phyloP scores from a whole-genome alignment of 176 grass and related monocot species.

The Raddia distichophylla region DNA sequence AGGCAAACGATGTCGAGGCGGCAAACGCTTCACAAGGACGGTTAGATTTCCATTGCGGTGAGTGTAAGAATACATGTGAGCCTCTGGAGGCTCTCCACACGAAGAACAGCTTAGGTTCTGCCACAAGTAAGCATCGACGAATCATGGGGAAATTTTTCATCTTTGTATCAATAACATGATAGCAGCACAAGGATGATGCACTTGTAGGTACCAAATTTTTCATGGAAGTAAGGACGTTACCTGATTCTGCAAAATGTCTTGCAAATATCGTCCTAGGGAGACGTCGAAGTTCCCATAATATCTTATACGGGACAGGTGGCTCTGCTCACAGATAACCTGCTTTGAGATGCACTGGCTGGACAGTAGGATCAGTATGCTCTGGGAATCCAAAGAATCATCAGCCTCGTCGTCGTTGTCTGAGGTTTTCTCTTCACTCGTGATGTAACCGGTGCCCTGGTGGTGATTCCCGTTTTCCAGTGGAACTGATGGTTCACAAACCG shows the following conservation, averaged over 20 bases:
- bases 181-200: neutral
- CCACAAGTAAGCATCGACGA: conserved; percentile 33
- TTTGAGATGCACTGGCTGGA: conserved; percentile 81
- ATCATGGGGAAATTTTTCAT: neutral
- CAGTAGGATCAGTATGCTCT: conserved; percentile 81
- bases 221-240: conserved; percentile 44
- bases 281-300: conserved; percentile 87
- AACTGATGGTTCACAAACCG: neutral
- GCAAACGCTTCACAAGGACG: conserved; percentile 65
- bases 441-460: conserved; percentile 7
- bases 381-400: conserved; percentile 52
- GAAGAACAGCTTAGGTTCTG: conserved; percentile 76
- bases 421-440: conserved; percentile 40
- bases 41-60: conserved; percentile 82
- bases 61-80: conserved; percentile 81
- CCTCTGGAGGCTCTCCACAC: conserved; percentile 81
- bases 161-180: neutral
- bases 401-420: conserved; percentile 38
- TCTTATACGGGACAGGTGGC: conserved; percentile 78
- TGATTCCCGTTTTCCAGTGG: conserved; percentile 16
- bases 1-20: conserved; percentile 50
- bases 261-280: conserved; percentile 83
- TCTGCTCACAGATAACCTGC: conserved; percentile 75
- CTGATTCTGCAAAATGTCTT: conserved; percentile 81
- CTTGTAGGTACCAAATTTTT: conserved; percentile 3